Conservation (phyloP, 179 eudicot genomes). For the Silene coronaria region DNA sequence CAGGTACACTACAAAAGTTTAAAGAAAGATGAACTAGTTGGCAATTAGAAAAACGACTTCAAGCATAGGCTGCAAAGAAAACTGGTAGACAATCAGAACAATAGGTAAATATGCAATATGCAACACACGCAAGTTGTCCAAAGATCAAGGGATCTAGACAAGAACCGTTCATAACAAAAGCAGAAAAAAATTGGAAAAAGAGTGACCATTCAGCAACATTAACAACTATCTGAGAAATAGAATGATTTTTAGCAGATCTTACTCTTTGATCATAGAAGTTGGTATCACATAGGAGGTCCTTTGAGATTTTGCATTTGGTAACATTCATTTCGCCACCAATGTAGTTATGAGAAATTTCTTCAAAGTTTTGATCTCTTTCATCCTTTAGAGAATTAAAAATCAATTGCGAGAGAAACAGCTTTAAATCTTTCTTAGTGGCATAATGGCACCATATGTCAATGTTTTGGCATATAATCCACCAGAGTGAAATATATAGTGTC, state of each 20-base stretch:
- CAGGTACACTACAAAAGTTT: not conserved
- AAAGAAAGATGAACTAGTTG: not conserved
- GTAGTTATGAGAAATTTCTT: conserved; percentile 17
- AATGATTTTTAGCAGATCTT: conserved; percentile 29
- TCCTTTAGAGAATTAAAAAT: conserved; percentile 38
- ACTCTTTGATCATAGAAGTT: conserved; percentile 67
- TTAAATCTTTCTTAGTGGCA: conserved; percentile 61
- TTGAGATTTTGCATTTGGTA: conserved; percentile 43
- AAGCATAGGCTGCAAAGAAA: not conserved
- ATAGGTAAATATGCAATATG: not conserved
- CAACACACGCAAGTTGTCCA: not conserved
- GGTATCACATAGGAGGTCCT: conserved; percentile 56
- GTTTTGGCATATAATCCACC: conserved; percentile 72
- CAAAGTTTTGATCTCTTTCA: conserved; percentile 26
- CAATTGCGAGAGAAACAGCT: conserved; percentile 53
- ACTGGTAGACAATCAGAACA: not conserved
- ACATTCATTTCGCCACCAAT: conserved; percentile 31
- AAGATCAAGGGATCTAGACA: not conserved
- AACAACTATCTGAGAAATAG: not conserved
- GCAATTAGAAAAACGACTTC: not conserved
- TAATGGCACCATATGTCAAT: conserved; percentile 71
- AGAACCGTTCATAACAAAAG: not conserved
- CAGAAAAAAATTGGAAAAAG: not conserved
- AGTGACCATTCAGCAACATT: not conserved
- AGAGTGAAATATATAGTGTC: conserved; percentile 57